A percentile compares a stretch with the other conserved stretches of the same genome.
Conservation (phyloP, 2,329 filamentous ascomycete species). For the Tolypocladium cylindrosporum region DNA sequence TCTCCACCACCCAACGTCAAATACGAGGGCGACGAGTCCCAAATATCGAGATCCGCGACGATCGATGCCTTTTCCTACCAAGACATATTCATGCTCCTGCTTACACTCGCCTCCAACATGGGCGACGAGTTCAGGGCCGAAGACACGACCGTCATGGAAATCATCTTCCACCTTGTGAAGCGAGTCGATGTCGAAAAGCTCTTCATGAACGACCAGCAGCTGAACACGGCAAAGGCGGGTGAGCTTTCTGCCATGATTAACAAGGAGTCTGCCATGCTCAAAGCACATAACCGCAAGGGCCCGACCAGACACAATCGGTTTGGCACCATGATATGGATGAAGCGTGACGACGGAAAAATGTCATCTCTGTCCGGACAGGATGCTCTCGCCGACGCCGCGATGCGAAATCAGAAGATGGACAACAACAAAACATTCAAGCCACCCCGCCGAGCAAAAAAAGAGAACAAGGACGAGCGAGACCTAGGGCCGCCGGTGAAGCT, state of each 20-base stretch:
- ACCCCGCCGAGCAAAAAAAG: conserved; percentile 53
- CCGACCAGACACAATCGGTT: conserved; percentile 88
- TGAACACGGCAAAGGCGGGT: conserved; percentile 56
- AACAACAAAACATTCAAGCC: conserved; percentile 83
- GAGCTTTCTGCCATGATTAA: conserved; percentile 67
- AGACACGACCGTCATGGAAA: conserved; percentile 82
- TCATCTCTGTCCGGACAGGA: conserved; percentile 84
- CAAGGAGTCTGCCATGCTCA: conserved; percentile 77
- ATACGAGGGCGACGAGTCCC: conserved; percentile 79
- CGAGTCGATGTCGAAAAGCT: conserved; percentile 75
- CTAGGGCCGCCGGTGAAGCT: conserved; percentile 66
- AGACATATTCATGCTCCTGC: conserved; percentile 75
- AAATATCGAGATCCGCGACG: conserved; percentile 77
- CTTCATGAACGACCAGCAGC: conserved; percentile 71
- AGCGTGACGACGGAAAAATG: conserved; percentile 74
- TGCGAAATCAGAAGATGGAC: conserved; percentile 81
- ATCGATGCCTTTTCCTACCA: conserved; percentile 87
- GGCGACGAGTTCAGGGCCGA: conserved; percentile 87
- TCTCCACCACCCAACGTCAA: conserved; percentile 60
- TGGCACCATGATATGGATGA: conserved; percentile 95
- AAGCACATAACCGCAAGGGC: conserved; percentile 64
- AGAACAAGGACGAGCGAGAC: conserved; percentile 57
- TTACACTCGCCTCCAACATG: conserved; percentile 86
- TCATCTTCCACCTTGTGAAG: conserved; percentile 86
- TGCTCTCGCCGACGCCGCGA: conserved; percentile 62